A percentile compares a stretch with the other conserved stretches of the same genome.
Evolutionary conservation across 805 yeast genomes (phyloP).

Genomic region (Saccharomycopsis amapae): DNA sequence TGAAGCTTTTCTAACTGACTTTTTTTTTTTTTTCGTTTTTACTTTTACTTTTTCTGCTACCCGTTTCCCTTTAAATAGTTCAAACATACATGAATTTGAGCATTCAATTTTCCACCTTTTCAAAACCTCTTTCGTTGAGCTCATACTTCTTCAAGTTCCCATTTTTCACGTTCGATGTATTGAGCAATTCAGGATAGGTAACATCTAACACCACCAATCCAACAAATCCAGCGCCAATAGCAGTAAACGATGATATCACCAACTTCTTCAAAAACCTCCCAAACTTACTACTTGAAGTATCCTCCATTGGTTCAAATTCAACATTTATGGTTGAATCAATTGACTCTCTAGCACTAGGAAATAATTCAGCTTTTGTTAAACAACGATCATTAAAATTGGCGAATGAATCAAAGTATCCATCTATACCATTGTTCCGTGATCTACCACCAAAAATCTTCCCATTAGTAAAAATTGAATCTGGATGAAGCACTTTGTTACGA

Average conservation of each 20-base stretch:
- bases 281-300: too few species aligned
- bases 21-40: too few species aligned
- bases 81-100: too few species aligned
- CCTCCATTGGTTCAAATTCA: too few species aligned
- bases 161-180: too few species aligned
- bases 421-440: not conserved
- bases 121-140: not conserved
- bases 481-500: conserved; percentile 16
- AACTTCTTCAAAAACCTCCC: not conserved
- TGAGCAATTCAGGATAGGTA: conserved; percentile 9
- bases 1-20: too few species aligned
- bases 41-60: too few species aligned
- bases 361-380: not conserved
- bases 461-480: not conserved
- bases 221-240: conserved; percentile 11
- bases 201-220: conserved; percentile 13
- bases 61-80: too few species aligned
- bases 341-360: not conserved
- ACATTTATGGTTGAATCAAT: too few species aligned
- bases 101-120: not conserved
- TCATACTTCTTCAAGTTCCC: conserved; percentile 2
- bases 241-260: conserved; percentile 2
- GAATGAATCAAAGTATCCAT: conserved; percentile 9
- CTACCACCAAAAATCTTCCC: too few species aligned
- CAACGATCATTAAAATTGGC: not conserved